Percentiles rank a stretch among this genome's conserved stretches.
These are phyloP conservation scores for Pyrenopolyporus hunteri DNA, from an alignment of 495 filamentous ascomycete genomes.

Conservation along the genomic window DNA sequence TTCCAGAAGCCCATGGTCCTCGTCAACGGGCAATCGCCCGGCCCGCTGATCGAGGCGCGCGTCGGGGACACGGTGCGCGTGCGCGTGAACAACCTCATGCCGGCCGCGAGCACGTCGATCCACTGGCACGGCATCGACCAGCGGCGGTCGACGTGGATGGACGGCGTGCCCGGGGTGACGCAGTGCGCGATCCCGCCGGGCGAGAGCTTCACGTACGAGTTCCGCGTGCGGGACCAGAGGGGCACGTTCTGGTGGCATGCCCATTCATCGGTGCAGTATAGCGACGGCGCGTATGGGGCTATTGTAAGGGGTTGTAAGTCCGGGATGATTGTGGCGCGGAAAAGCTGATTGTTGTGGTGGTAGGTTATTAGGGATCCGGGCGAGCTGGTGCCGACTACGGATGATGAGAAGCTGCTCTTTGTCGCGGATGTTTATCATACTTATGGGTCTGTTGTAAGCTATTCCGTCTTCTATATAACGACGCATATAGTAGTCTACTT, in stretches of 20 bases:
- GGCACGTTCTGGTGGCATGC: conserved; percentile 63
- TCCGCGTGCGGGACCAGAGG: conserved; percentile 55
- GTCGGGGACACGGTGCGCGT: conserved; percentile 52
- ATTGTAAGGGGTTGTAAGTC: conserved; percentile 47
- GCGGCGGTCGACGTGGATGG: conserved; percentile 37
- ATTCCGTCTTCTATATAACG: neutral
- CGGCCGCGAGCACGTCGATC: conserved; percentile 46
- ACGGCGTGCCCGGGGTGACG: conserved; percentile 53
- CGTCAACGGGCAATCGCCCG: conserved; percentile 63
- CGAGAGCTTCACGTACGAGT: conserved; percentile 56
- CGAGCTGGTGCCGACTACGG: conserved; percentile 36
- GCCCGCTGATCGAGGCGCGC: conserved; percentile 59
- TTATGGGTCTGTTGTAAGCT: conserved; percentile 46
- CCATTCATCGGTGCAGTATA: conserved; percentile 59
- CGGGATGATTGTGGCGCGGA: neutral
- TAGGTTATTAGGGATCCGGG: conserved; percentile 39
- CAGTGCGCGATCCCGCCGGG: conserved; percentile 60
- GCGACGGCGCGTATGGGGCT: conserved; percentile 56
- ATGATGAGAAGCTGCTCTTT: conserved; percentile 41
- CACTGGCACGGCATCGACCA: conserved; percentile 45
- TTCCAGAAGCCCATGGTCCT: conserved; percentile 57
- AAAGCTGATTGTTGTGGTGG: neutral
- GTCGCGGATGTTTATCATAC: conserved; percentile 43
- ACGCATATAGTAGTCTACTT: neutral
- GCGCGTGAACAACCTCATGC: conserved; percentile 36